Evolutionary conservation across 805 yeast species (phyloP), one percentile per base, ranked within the genome.

Genomic region (Saturnispora hagleri): DNA sequence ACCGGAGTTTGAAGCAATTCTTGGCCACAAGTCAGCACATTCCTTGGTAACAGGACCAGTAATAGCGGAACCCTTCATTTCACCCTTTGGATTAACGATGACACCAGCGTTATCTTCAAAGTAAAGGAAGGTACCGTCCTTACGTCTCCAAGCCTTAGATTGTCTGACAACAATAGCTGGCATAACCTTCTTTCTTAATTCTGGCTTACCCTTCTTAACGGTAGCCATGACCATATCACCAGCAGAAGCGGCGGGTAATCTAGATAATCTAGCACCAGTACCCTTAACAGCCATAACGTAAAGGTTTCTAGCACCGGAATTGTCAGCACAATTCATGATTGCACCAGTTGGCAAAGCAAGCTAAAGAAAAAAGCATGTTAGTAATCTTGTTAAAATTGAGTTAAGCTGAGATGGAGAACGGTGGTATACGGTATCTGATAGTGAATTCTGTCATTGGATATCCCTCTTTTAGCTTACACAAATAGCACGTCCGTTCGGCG

Each of bases 21-120:
- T 89, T 76, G 99, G 99, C 99, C 99, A 93, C 77, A 93, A 86
- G 75, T 93, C 99, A 75, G 99, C 99, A 84, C 99, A 95, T 83
- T 93, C 99, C 82, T 93, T 93, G 76, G 97, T 98, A 73, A 93
- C 99, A 72, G 99, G 99, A 77, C 99, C 99, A 72, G 99, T 95
- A 76, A 93, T 93, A 72, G 99, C 99, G 66, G 99, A 95, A 80
- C 99, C 99, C 84, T 93, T 93, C 99, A 95, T 93, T 80, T 93
- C 99, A 83, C 99, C 99, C 93, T 93, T 93, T 74, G 99, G 99
- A 82, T 93, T 93, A 75, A 93, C 99, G 73, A 93, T 93, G 76
- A 95, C 99, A 85, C 99, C 99, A 64, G 99, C 99, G 73, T 93
- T 93, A 81, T 93, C 99, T 84, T 93, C 99, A 69, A 93, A 93